These are phyloP conservation scores for Biscutella laevigata DNA, from an alignment of 441 rosid genomes.

Conservation along the genomic window DNA sequence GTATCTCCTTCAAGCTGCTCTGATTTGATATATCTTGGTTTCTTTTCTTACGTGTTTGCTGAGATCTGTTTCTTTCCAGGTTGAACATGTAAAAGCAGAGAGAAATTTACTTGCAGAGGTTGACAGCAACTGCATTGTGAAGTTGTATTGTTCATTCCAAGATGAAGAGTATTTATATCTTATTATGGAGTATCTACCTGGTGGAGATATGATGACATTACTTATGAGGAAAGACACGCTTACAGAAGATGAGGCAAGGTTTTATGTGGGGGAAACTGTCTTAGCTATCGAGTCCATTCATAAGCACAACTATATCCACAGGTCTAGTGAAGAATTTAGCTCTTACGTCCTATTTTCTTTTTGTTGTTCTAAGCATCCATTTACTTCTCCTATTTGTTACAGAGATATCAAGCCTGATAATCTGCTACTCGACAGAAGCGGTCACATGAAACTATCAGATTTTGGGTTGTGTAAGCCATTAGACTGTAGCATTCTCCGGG, in stretches of 20 bases:
- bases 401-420: too few species aligned
- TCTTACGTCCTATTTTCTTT: too few species aligned
- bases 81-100: slow-evolving; percentile 95
- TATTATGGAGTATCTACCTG: slow-evolving; percentile 90
- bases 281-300: slow-evolving; percentile 87
- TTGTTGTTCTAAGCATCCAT: too few species aligned
- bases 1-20: slow-evolving; percentile 21
- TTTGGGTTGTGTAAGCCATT: too few species aligned
- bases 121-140: slow-evolving; percentile 89
- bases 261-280: slow-evolving; percentile 87
- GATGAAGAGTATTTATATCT: slow-evolving; percentile 83
- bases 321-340: too few species aligned
- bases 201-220: slow-evolving; percentile 96
- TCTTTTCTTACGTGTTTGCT: too few species aligned
- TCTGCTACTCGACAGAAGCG: too few species aligned
- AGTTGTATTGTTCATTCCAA: slow-evolving; percentile 83
- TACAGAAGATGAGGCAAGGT: slow-evolving; percentile 81
- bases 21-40: not conserved
- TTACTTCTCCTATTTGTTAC: too few species aligned
- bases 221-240: slow-evolving; percentile 83
- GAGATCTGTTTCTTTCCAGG: slow-evolving; percentile 32
- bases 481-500: too few species aligned
- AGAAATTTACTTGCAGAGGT: slow-evolving; percentile 93
- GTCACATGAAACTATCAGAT: too few species aligned
- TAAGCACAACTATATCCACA: slow-evolving; percentile 85